Evolutionary conservation across 2,329 filamentous ascomycete species (phyloP), one percentile per base, ranked within the genome.

Genomic region (Bertia moriformis): DNA sequence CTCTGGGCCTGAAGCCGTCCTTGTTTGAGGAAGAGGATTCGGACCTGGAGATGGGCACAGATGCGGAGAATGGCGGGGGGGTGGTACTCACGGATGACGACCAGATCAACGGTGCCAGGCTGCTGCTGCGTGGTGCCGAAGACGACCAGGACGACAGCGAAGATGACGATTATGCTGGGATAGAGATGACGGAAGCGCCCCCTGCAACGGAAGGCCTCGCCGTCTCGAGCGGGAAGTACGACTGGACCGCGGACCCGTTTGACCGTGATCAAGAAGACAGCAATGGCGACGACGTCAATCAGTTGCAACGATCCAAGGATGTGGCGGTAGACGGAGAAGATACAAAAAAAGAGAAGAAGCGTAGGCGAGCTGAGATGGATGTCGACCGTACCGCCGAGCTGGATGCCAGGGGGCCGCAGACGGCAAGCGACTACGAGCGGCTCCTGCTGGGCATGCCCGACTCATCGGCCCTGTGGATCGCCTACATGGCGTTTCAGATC

Each of bases 401-500:
- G 10, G 87, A 94, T 56, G 77, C 73, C 37, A 76, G 88, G 48
- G 89, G 89, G 0, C 91, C 91, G 2, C 87, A 93, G 55, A 89
- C 84, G 1, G 73, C 84, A 14, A 84, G 83, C 45, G 91, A 98
- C 59, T 98, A 87, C 57, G 91, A 98, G 62, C 81, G 91, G 48
- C 77, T 95, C 18, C 73, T 98, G 32, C 74, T 98, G 17, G 85
- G 87, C 40, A 83, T 93, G 55, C 87, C 91, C 2, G 87, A 96
- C 61, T 89, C 84, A n/a, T 93, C 89, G 1, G 69, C 81, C 44
- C 71, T 96, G 19, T 98, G 91, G 91, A 84, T 95, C 40, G 75
- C 85, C 47, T 98, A 98, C 63, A 96, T 98, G 86, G 87, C 88
- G n/a, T 93, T 93, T 71, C 86, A 96, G 60, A 79, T 95, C 57